Evolutionary conservation across 768 basidiomycete species (phyloP), one percentile per base, ranked within the genome.

Genomic region (Naganishia vaughanmartiniae): DNA sequence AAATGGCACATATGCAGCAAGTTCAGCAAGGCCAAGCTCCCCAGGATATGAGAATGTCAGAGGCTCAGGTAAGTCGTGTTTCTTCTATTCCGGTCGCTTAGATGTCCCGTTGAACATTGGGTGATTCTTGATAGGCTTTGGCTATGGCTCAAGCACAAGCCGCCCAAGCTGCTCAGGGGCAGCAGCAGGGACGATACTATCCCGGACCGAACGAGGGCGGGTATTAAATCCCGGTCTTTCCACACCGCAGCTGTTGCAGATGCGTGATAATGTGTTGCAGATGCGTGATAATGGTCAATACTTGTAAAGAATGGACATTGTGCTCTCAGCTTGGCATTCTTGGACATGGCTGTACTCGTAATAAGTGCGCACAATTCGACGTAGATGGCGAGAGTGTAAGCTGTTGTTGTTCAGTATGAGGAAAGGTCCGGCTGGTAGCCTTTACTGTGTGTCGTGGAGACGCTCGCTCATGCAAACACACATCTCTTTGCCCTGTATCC

Each of bases 121-220:
- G 2, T 39, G 30, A 24, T 11, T 24, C 15, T 5, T 15, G 15
- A 34, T n/a, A 58, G 34, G 57, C 57, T 5, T 19, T 58, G 21
- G 57, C 57, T 24, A 15, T 54, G 19, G 75, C 73, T 24, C 77
- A 76, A 63, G 78, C 78, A 0, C 75, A 76, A 39, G 77, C 74
- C 34, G 71, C 73, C 34, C 74, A 74, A 9, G 75, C 77, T 54
- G 76, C 76, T 11, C 75, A 75, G 51, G 77, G 76, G 0, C 75
- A 76, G 31, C 69, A 72, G 24, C 73, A 72, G 36, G 70, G 34
- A 34, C 28, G 66, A 19, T 54, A 67, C 17, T 54, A 67, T 34
- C 28, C 28, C 10, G 46, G 48, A 19, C 53, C 46, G 30, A 31
- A 14, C 28, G 34, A 54, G 4, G 53, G 46, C n/a, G 57, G 57